Percentiles rank a stretch among this genome's conserved stretches.
These are phyloP conservation scores for Suzukiozyma palmioleophila DNA, from an alignment of 1,139 yeast genomes.

Conservation along the genomic window DNA sequence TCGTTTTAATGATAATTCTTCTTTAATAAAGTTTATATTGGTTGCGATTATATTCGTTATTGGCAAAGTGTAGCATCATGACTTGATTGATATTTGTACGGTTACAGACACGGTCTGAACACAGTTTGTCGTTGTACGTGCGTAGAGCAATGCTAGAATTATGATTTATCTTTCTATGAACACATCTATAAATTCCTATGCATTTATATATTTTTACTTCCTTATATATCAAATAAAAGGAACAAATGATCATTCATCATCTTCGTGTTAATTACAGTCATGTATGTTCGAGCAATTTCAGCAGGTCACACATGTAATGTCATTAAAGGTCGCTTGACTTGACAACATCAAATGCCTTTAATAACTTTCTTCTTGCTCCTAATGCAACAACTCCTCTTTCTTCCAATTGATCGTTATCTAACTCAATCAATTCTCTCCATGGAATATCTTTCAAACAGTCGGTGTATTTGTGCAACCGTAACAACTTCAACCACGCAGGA, in stretches of 20 bases:
- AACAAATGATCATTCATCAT: not conserved
- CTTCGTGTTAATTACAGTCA: not conserved
- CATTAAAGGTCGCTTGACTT: constrained; percentile 16
- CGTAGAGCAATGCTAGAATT: not conserved
- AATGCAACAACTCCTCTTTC: constrained; percentile 83
- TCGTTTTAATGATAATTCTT: not conserved
- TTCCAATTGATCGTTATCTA: constrained; percentile 67
- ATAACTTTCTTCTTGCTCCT: constrained; percentile 89
- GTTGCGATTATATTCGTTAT: no score
- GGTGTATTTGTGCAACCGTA: constrained; percentile 91
- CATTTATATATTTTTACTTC: constrained; percentile 1
- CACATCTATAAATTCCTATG: constrained; percentile 1
- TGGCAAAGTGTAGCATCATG: no score
- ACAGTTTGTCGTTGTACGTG: no score
- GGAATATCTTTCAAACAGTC: constrained; percentile 68
- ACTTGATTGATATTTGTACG: no score
- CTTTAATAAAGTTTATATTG: no score
- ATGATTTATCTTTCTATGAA: constrained; percentile 1
- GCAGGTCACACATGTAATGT: not conserved
- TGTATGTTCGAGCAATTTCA: no score
- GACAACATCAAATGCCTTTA: constrained; percentile 87
- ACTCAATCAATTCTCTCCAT: constrained; percentile 76
- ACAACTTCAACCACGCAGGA: constrained; percentile 87
- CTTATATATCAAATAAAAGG: constrained; percentile 4
- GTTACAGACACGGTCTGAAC: no score